These are phyloP conservation scores for Kwoniella newhampshirensis DNA, from an alignment of 768 basidiomycete species.

Conservation along the genomic window DNA sequence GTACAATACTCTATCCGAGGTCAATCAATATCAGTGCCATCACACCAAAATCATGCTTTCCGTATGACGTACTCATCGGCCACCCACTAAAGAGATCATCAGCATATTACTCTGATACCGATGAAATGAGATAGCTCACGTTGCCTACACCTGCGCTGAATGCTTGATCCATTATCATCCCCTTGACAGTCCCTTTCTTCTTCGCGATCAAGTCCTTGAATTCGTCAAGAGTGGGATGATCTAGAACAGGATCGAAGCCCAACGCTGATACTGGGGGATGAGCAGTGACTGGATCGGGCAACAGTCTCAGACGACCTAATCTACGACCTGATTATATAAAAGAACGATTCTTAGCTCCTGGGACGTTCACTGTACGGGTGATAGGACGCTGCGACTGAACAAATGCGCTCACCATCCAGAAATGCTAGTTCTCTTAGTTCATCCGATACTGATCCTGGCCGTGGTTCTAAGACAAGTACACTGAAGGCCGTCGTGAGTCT, in stretches of 20 bases:
- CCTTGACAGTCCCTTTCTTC: slow-evolving; percentile 68
- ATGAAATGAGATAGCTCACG: slow-evolving; percentile 24
- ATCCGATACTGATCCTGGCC: slow-evolving; percentile 50
- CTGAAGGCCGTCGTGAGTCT: slow-evolving; percentile 21
- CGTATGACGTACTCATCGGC: slow-evolving; percentile 59
- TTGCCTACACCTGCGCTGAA: slow-evolving; percentile 81
- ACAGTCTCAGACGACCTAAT: slow-evolving; percentile 68
- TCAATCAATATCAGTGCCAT: slow-evolving; percentile 58
- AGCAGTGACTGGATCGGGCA: slow-evolving; percentile 58
- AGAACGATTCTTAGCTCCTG: not conserved
- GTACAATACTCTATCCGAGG: slow-evolving; percentile 59
- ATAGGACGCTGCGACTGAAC: no score
- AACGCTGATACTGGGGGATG: slow-evolving; percentile 71
- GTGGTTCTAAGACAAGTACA: slow-evolving; percentile 62
- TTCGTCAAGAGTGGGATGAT: slow-evolving; percentile 62
- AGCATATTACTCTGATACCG: not conserved
- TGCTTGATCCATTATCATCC: slow-evolving; percentile 72
- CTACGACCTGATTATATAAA: slow-evolving; percentile 58
- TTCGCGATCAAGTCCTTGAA: slow-evolving; percentile 60
- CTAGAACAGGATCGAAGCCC: slow-evolving; percentile 74
- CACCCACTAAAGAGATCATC: slow-evolving; percentile 59
- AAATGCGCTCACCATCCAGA: slow-evolving; percentile 60
- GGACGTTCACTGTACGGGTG: not conserved
- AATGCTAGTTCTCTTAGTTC: slow-evolving; percentile 64
- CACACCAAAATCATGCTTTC: not conserved